A percentile compares a stretch with the other conserved stretches of the same genome.
Conservation (phyloP, 2,329 filamentous ascomycete genomes). For the Albophoma yamanashiensis region DNA sequence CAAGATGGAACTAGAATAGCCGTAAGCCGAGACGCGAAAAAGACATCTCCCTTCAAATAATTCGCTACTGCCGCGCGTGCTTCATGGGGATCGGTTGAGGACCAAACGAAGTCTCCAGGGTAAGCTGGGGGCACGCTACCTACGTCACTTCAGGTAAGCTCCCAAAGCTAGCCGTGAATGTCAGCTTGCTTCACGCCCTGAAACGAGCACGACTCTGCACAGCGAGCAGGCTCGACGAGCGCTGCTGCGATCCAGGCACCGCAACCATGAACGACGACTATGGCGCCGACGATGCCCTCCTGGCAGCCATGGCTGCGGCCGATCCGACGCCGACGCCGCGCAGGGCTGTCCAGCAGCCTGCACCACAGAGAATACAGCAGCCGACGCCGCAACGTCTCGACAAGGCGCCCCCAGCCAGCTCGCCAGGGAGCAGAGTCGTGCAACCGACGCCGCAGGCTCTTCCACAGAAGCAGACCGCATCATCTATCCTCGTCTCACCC, state of each 20-base stretch:
- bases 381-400: constrained; percentile 47
- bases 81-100: neutral
- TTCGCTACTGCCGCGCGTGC: neutral
- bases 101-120: neutral
- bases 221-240: neutral
- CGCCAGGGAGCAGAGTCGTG: constrained; percentile 47
- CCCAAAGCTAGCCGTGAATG: neutral
- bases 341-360: constrained; percentile 24
- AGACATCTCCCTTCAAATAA: neutral
- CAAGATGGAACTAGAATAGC: neutral
- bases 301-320: constrained; percentile 43
- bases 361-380: constrained; percentile 31
- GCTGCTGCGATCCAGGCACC: neutral
- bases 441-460: constrained; percentile 87
- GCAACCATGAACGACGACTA: constrained; percentile 42
- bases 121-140: neutral
- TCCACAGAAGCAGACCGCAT: constrained; percentile 51
- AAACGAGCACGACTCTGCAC: neutral
- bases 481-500: constrained; percentile 79
- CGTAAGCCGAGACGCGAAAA: neutral
- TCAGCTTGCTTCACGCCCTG: neutral
- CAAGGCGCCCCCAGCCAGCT: constrained; percentile 31
- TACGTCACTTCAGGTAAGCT: neutral
- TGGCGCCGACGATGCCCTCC: constrained; percentile 44
- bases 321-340: constrained; percentile 19